Conservation (phyloP, 2,329 filamentous ascomycete genomes). For the Sordariomycetes sp. region DNA sequence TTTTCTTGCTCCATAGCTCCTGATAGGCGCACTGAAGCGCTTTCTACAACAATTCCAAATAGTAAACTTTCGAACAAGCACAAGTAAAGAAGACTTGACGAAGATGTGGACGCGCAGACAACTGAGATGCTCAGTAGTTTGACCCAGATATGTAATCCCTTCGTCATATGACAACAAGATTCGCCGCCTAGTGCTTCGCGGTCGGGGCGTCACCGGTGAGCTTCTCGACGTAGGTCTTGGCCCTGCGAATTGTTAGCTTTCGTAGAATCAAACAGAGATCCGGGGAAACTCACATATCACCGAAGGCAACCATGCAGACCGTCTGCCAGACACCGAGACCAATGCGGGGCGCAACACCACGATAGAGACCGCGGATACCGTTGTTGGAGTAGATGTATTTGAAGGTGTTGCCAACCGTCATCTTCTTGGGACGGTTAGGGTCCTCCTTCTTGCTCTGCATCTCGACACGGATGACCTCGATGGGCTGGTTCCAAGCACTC, state of each 20-base stretch:
- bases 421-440: conserved; percentile 96
- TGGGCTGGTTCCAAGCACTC: conserved; percentile 98
- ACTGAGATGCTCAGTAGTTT: too few species aligned
- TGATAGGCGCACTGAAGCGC: too few species aligned
- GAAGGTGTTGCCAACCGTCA: conserved; percentile 84
- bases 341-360: conserved; percentile 88
- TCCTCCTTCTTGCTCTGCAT: conserved; percentile 99
- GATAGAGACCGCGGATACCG: conserved; percentile 87
- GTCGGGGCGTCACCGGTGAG: conserved; percentile 55
- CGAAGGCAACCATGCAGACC: conserved; percentile 98
- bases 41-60: too few species aligned
- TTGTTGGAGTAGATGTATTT: conserved; percentile 86
- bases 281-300: conserved; percentile 72
- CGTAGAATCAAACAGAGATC: not conserved
- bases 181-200: conserved; percentile 54
- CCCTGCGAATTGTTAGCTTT: conserved; percentile 30
- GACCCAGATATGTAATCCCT: too few species aligned
- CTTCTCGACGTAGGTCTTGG: conserved; percentile 59
- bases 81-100: too few species aligned
- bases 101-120: too few species aligned
- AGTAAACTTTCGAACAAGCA: too few species aligned
- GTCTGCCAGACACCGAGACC: conserved; percentile 98
- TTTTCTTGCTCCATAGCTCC: too few species aligned
- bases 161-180: too few species aligned
- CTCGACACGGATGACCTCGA: conserved; percentile 98